A percentile compares a stretch with the other conserved stretches of the same genome.
phyloP scores from a whole-genome alignment of 208 protist genomes.

The Tritrichomonas foetus region DNA sequence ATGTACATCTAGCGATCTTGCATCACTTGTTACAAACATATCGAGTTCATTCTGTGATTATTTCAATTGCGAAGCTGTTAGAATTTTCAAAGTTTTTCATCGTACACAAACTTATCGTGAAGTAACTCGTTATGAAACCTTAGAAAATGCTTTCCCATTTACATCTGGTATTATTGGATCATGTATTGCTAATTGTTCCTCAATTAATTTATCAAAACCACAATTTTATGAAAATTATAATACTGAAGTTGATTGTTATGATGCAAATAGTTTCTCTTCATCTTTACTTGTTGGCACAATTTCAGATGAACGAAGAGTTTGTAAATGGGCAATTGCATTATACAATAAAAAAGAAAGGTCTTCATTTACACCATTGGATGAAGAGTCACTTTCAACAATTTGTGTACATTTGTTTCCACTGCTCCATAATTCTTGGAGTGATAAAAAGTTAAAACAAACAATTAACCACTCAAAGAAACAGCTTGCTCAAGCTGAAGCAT shows the following conservation, averaged over 20 bases:
- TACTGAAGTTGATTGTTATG: conserved; percentile 12
- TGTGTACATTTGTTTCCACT: background rate
- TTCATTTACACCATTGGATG: background rate
- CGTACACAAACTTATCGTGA: background rate
- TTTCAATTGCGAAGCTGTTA: background rate
- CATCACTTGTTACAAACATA: background rate
- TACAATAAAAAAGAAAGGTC: background rate
- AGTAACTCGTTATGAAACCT: background rate
- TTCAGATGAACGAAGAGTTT: background rate
- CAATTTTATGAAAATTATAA: conserved; percentile 30
- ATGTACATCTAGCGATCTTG: background rate
- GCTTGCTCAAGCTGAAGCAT: background rate
- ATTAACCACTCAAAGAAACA: background rate
- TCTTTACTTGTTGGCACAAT: background rate
- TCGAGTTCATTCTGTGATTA: background rate
- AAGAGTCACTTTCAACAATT: background rate
- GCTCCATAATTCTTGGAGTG: background rate
- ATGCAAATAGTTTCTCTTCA: background rate
- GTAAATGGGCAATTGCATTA: background rate
- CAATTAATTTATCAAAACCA: background rate
- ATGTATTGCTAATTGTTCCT: background rate
- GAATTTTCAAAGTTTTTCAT: background rate
- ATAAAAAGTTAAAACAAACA: conserved; percentile 1
- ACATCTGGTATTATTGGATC: background rate
- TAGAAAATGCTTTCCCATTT: background rate